Conservation (phyloP, 371 early-diverging fungal species). For the Mucor irregularis region DNA sequence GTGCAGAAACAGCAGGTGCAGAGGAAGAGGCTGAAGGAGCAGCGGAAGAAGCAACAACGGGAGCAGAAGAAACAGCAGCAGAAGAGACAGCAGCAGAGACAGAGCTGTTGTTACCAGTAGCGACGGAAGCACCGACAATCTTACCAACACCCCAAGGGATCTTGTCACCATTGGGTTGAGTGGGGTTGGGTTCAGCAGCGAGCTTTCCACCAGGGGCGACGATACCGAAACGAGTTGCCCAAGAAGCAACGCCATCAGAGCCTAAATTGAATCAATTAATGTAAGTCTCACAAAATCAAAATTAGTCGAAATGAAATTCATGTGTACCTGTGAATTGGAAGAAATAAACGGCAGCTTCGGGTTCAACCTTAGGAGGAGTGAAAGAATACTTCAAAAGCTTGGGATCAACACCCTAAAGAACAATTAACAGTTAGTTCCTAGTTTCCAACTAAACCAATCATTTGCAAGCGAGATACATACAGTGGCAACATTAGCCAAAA, state of each 20-base stretch:
- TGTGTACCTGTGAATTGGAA: slow-evolving; percentile 45
- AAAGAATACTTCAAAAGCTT: slow-evolving; percentile 18
- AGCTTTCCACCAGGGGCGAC: slow-evolving; percentile 24
- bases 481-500: slow-evolving; percentile 31
- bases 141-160: slow-evolving; percentile 52
- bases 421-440: too few species aligned
- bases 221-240: slow-evolving; percentile 49
- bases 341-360: slow-evolving; percentile 47
- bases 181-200: slow-evolving; percentile 23
- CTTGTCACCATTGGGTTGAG: slow-evolving; percentile 31
- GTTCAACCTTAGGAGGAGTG: slow-evolving; percentile 35
- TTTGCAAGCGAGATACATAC: slow-evolving; percentile 22
- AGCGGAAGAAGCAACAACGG: background rate
- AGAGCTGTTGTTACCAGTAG: background rate
- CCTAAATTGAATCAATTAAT: slow-evolving; percentile 14
- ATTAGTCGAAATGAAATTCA: background rate
- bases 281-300: background rate
- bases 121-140: slow-evolving; percentile 4
- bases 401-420: slow-evolving; percentile 20
- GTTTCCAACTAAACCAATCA: too few species aligned
- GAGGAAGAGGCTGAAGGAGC: background rate
- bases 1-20: background rate
- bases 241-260: slow-evolving; percentile 30
- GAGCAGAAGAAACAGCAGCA: background rate
- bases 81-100: background rate